Evolutionary conservation across 2,329 filamentous ascomycete species (phyloP), one percentile per base, ranked within the genome.

Genomic region (Pseudonectria foliicola): DNA sequence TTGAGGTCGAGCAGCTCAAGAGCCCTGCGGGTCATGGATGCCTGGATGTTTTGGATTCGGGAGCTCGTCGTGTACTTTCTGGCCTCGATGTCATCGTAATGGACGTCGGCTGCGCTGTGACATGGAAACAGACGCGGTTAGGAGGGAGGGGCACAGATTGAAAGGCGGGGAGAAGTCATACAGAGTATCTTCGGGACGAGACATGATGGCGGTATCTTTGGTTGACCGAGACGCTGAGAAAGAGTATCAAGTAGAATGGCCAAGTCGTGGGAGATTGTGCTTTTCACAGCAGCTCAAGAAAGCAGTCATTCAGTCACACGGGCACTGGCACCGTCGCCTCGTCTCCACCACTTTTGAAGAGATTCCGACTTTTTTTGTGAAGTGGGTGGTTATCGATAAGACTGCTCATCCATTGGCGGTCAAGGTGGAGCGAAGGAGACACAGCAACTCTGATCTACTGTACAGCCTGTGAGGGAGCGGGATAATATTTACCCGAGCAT

Each of bases 51-150:
- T 55, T 92, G 86, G 57, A 98, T 96, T 45, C 92, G 87, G 4
- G 88, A 95, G 45, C 81, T 90, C 4, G 90, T 95, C 7, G 92
- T 96, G 70, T 98, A 98, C 71, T 96, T 96, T 59, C 85, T 83
- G 23, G 92, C 90, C 71, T 95, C 90, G 61, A 73, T 72, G 67
- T 96, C 90, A 70, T 95, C 83, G 74, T 98, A 98, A 71, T 94
- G 93, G 57, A 96, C 82, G 66, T 98, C 92, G 46, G 92, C 90
- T 33, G 89, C 86, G 58, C 87, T 93, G 60, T n/a, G n/a, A n/a
- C n/a, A n/a, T n/a, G n/a, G n/a, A n/a, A 25, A 35, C 27, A 34
- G 37, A 25, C 42, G 40, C 50, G 47, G 56, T 40, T 37, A 45
- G 36, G 60, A 53, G 44, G 36, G 60, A 53, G 46, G 37, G 34